Conservation (phyloP, 306 rosid genomes). For the Abrus precatorius region DNA sequence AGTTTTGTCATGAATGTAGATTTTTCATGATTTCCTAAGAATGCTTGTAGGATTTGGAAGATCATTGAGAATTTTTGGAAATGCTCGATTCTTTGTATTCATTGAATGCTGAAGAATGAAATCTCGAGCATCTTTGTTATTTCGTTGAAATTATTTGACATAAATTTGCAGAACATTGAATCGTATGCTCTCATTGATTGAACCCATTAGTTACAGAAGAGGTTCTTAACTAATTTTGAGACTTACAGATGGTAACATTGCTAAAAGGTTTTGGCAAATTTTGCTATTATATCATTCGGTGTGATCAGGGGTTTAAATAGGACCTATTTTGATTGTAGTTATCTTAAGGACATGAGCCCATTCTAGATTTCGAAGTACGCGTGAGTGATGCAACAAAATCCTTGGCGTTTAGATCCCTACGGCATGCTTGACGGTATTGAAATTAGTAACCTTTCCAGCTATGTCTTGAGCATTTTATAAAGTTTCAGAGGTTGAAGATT, state of each 20-base stretch:
- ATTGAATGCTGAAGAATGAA: conserved; percentile 29
- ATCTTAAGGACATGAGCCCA: conserved; percentile 27
- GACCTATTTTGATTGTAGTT: conserved; percentile 18
- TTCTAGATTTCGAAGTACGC: conserved; percentile 3
- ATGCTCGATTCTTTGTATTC: conserved; percentile 17
- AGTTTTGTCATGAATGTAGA: neutral
- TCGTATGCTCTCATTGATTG: neutral
- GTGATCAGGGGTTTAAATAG: conserved; percentile 25
- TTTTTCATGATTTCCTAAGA: conserved; percentile 35
- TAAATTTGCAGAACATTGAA: conserved; percentile 24
- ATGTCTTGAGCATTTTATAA: neutral
- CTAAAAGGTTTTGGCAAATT: conserved; percentile 17
- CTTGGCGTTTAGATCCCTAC: neutral
- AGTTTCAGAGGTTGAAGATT: neutral
- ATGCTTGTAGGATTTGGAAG: neutral
- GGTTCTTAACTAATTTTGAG: conserved; percentile 8
- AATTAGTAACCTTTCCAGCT: conserved; percentile 1
- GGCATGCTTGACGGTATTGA: neutral
- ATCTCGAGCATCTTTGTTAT: neutral
- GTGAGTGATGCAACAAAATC: neutral
- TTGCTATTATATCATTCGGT: neutral
- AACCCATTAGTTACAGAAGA: conserved; percentile 5
- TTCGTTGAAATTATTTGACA: conserved; percentile 26
- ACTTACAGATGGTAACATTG: neutral
- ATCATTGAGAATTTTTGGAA: neutral